phyloP scores from a whole-genome alignment of 1,284 basidiomycete genomes.

The Malassezia vespertilionis region DNA sequence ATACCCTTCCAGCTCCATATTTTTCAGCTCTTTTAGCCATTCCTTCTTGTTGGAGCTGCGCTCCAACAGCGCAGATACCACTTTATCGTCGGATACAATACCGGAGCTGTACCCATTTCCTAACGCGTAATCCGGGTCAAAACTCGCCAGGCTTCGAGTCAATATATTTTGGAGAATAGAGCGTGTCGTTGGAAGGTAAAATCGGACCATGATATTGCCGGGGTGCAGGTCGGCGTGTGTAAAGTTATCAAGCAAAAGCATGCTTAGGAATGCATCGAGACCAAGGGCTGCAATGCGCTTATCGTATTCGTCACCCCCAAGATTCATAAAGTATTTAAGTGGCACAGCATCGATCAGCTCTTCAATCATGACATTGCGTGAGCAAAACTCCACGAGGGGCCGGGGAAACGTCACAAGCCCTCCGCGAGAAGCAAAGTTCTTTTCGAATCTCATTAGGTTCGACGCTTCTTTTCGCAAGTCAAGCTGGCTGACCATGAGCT shows the following conservation, averaged over 20 bases:
- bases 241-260: slow-evolving; percentile 96
- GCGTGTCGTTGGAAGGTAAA: slow-evolving; percentile 61
- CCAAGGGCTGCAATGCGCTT: slow-evolving; percentile 81
- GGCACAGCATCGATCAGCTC: slow-evolving; percentile 88
- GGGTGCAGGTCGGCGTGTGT: slow-evolving; percentile 77
- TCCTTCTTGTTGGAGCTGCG: slow-evolving; percentile 54
- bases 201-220: slow-evolving; percentile 96
- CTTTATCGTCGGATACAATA: slow-evolving; percentile 44
- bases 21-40: slow-evolving; percentile 64
- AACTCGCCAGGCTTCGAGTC: slow-evolving; percentile 32
- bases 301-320: slow-evolving; percentile 75
- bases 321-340: slow-evolving; percentile 71
- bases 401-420: slow-evolving; percentile 80
- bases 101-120: slow-evolving; percentile 11
- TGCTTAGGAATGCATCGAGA: slow-evolving; percentile 90
- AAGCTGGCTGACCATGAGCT: slow-evolving; percentile 95
- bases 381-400: slow-evolving; percentile 69
- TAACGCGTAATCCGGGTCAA: slow-evolving; percentile 36
- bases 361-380: slow-evolving; percentile 72
- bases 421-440: slow-evolving; percentile 65
- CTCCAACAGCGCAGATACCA: slow-evolving; percentile 60
- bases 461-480: slow-evolving; percentile 81
- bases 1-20: slow-evolving; percentile 63
- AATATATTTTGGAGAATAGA: slow-evolving; percentile 34
- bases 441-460: slow-evolving; percentile 74